phyloP scores from a whole-genome alignment of 306 rosid species.

The Quercus robur region DNA sequence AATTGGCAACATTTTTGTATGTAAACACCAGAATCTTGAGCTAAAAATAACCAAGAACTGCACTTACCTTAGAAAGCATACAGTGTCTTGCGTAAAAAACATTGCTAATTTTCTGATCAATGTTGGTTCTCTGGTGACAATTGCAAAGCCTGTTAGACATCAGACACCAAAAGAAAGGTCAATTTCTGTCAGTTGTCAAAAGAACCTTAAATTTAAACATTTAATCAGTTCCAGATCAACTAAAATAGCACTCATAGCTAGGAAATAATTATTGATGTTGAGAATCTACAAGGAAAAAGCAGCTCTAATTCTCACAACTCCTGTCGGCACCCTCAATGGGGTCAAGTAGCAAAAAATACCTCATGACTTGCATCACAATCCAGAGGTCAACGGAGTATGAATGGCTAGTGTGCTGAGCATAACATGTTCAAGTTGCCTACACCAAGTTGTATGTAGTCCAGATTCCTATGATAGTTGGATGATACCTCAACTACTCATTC shows the following conservation, averaged over 20 bases:
- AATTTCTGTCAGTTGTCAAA: slow-evolving; percentile 9
- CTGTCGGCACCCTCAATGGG: slow-evolving; percentile 1
- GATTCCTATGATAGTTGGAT: slow-evolving; percentile 24
- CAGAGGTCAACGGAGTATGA: slow-evolving; percentile 8
- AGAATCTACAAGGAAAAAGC: slow-evolving; percentile 14
- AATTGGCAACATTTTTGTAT: not conserved
- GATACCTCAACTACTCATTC: not conserved
- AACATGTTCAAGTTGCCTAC: not conserved
- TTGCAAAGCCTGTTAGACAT: slow-evolving; percentile 18
- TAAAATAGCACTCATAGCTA: not conserved
- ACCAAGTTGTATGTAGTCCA: slow-evolving; percentile 6
- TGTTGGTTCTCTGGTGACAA: slow-evolving; percentile 15
- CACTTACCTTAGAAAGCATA: slow-evolving; percentile 13
- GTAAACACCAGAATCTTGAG: slow-evolving; percentile 14
- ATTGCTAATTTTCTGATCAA: slow-evolving; percentile 11
- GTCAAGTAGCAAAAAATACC: slow-evolving; percentile 11
- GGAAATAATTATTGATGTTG: slow-evolving; percentile 12
- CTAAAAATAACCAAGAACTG: not conserved
- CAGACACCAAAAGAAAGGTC: slow-evolving; percentile 2
- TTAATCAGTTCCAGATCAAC: slow-evolving; percentile 25
- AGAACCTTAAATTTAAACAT: slow-evolving; percentile 28
- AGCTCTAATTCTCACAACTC: not conserved
- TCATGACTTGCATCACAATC: not conserved
- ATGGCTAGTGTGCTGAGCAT: slow-evolving; percentile 5
- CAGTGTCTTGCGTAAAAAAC: slow-evolving; percentile 7